Percentiles rank a stretch among this genome's conserved stretches.
phyloP scores from a whole-genome alignment of 768 basidiomycete genomes.

The Hirschioporus abietinus region DNA sequence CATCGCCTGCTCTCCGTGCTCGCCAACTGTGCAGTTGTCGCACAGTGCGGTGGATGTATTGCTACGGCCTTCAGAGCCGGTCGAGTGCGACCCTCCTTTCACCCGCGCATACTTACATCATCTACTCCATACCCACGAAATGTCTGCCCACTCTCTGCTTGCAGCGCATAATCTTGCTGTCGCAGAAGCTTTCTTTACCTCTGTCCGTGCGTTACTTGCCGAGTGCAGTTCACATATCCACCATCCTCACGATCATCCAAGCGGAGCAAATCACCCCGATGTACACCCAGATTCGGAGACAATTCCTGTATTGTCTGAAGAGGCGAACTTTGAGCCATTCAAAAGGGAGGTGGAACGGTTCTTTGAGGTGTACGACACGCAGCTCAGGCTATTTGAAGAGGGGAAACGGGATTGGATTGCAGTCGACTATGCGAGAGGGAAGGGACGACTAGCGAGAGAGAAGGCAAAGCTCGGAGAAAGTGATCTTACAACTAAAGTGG shows the following conservation, averaged over 20 bases:
- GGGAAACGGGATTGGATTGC: slow-evolving; percentile 55
- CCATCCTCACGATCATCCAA: slow-evolving; percentile 7
- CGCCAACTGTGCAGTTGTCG: slow-evolving; percentile 11
- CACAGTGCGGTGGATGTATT: slow-evolving; percentile 17
- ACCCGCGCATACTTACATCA: slow-evolving; percentile 77
- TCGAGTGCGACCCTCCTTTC: slow-evolving; percentile 20
- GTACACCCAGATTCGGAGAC: not conserved
- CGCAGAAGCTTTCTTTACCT: slow-evolving; percentile 57
- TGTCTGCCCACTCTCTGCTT: slow-evolving; percentile 77
- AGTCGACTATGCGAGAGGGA: slow-evolving; percentile 68
- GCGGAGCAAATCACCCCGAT: slow-evolving; percentile 22
- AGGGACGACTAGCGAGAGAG: slow-evolving; percentile 68
- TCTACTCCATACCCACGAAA: slow-evolving; percentile 83
- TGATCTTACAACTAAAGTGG: not conserved
- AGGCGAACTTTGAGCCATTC: slow-evolving; percentile 6
- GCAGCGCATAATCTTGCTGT: slow-evolving; percentile 71
- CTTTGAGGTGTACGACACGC: slow-evolving; percentile 44
- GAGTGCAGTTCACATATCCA: not conserved
- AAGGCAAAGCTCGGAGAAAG: slow-evolving; percentile 31
- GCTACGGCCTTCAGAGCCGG: slow-evolving; percentile 1
- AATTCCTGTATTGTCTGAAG: not conserved
- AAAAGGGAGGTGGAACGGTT: slow-evolving; percentile 47
- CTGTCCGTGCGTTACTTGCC: slow-evolving; percentile 39
- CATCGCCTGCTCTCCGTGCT: slow-evolving; percentile 23
- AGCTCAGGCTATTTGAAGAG: slow-evolving; percentile 38